phyloP scores from a whole-genome alignment of 1,139 yeast genomes.

The Nadsonia starkeyi-henricii region DNA sequence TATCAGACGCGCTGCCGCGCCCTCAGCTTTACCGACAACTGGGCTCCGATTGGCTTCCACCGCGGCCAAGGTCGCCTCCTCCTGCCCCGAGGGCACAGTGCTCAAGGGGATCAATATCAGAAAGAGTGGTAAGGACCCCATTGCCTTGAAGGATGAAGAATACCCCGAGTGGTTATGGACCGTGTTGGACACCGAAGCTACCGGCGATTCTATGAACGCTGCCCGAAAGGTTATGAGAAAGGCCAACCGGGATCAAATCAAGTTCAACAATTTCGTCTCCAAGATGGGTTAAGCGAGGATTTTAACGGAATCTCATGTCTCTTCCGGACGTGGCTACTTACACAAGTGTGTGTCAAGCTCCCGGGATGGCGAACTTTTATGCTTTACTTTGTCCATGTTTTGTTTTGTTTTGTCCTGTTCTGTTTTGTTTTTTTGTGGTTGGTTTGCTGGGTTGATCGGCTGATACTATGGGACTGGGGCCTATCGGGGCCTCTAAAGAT shows the following conservation, averaged over 20 bases:
- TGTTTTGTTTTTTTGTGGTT: no score
- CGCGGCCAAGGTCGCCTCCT: conserved; percentile 20
- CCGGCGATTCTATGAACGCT: conserved; percentile 47
- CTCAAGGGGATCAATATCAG: conserved; percentile 59
- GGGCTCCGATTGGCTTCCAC: not conserved
- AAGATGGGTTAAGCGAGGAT: conserved; percentile 19
- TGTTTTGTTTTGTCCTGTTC: no score
- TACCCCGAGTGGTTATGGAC: conserved; percentile 96
- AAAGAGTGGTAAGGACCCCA: conserved; percentile 76
- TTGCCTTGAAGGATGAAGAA: conserved; percentile 74
- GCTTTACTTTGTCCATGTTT: no score
- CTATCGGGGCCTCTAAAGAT: no score
- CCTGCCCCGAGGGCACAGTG: conserved; percentile 64
- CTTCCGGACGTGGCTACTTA: no score
- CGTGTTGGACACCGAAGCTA: conserved; percentile 53
- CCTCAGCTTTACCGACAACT: not conserved
- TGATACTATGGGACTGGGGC: no score
- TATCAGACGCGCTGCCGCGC: not conserved
- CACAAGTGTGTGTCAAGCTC: no score
- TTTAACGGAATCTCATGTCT: no score
- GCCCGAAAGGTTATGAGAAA: conserved; percentile 58
- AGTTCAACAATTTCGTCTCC: conserved; percentile 53
- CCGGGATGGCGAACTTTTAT: no score
- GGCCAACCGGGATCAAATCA: conserved; percentile 55
- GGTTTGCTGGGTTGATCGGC: no score